These are phyloP conservation scores for Trichophyton verrucosum DNA, from an alignment of 2,329 filamentous ascomycete genomes.

Conservation along the genomic window DNA sequence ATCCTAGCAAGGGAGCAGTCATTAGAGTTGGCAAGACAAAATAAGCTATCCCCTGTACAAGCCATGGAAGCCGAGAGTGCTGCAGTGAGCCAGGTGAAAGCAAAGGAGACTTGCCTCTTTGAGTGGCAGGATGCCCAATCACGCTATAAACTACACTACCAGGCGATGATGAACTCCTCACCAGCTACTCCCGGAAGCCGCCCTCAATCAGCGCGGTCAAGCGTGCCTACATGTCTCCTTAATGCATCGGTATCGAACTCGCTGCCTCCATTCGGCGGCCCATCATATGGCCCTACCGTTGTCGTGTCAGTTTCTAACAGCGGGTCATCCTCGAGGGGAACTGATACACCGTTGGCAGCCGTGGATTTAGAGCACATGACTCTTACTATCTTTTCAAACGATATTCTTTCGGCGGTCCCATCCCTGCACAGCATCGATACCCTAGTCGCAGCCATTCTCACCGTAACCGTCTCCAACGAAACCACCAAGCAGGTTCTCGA, in stretches of 20 bases:
- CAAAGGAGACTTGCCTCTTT: slow-evolving; percentile 36
- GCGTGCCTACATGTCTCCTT: slow-evolving; percentile 2
- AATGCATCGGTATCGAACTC: slow-evolving; percentile 9
- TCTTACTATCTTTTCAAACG: slow-evolving; percentile 29
- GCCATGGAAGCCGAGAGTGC: slow-evolving; percentile 32
- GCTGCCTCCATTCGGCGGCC: slow-evolving; percentile 12
- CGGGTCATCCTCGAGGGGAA: slow-evolving; percentile 19
- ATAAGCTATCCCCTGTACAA: slow-evolving; percentile 30
- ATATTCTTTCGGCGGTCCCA: slow-evolving; percentile 31
- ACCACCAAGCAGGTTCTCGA: slow-evolving; percentile 28
- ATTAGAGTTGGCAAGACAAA: slow-evolving; percentile 27
- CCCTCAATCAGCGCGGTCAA: not conserved
- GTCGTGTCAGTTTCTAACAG: slow-evolving; percentile 26
- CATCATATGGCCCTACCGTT: slow-evolving; percentile 24
- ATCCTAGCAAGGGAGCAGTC: slow-evolving; percentile 39
- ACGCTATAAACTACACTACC: slow-evolving; percentile 37
- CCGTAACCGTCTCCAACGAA: slow-evolving; percentile 34
- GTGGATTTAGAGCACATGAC: slow-evolving; percentile 33
- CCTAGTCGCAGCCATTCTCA: slow-evolving; percentile 34
- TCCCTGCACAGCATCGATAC: slow-evolving; percentile 39
- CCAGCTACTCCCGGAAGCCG: not conserved
- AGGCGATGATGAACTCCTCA: slow-evolving; percentile 22
- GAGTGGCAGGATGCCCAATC: slow-evolving; percentile 31
- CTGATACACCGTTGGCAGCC: slow-evolving; percentile 29
- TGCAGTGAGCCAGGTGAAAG: slow-evolving; percentile 33